Percentiles rank a stretch among this genome's conserved stretches.
These are phyloP conservation scores for Gamsiella multidivaricata DNA, from an alignment of 192 early-diverging fungal species.

Conservation along the genomic window DNA sequence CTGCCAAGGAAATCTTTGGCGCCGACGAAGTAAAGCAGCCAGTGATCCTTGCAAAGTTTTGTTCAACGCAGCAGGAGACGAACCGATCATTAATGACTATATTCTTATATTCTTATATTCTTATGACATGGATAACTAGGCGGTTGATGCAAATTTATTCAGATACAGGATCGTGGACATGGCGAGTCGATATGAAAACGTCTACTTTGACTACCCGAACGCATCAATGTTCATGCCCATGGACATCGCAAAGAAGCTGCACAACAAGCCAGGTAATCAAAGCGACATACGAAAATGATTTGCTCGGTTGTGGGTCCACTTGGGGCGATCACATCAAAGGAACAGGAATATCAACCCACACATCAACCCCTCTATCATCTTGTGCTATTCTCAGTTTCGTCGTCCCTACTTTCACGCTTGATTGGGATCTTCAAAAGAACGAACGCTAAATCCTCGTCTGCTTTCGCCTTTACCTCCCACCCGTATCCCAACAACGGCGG, in stretches of 20 bases:
- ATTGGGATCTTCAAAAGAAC: slow-evolving; percentile 2
- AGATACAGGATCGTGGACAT: slow-evolving; percentile 47
- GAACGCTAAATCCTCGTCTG: slow-evolving; percentile 21
- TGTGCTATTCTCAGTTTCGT: slow-evolving; percentile 1
- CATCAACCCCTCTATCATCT: not conserved
- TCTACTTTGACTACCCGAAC: slow-evolving; percentile 39
- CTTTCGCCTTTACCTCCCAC: slow-evolving; percentile 25
- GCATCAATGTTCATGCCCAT: slow-evolving; percentile 49
- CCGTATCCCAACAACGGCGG: slow-evolving; percentile 6
- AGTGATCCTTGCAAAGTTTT: no score
- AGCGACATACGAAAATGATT: no score
- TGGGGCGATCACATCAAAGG: no score
- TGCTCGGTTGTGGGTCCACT: not conserved
- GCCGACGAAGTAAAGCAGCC: slow-evolving; percentile 76
- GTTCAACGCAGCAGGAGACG: no score
- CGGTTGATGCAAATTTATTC: slow-evolving; percentile 48
- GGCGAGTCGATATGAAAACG: slow-evolving; percentile 36
- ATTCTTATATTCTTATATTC: not conserved
- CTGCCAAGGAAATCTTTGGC: slow-evolving; percentile 80
- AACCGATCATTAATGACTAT: not conserved
- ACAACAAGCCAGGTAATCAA: slow-evolving; percentile 44
- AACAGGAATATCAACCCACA: no score
- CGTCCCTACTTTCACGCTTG: slow-evolving; percentile 16
- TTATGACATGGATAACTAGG: slow-evolving; percentile 2
- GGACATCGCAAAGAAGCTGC: slow-evolving; percentile 50